Evolutionary conservation across 2,329 filamentous ascomycete genomes (phyloP), one percentile per base, ranked within the genome.

Genomic region (Phyllosticta ampelicida): DNA sequence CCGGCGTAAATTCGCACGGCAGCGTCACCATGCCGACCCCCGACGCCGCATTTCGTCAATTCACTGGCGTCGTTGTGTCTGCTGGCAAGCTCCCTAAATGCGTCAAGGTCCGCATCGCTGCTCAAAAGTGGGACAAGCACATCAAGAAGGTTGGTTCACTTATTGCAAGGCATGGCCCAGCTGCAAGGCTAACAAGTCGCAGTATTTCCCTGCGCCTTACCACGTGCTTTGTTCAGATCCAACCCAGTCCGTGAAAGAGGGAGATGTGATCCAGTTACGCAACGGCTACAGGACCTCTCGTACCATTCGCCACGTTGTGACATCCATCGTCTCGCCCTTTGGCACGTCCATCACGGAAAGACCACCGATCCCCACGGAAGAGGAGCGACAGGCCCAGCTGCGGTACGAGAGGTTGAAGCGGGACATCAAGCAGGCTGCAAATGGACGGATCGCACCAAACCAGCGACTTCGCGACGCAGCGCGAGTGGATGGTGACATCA

Each of bases 141-240:
- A 80, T 92, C 57, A 79, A 84, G 69, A 92, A 92, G 78, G 87
- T 89, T 70, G 56, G 67, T 65, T 51, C 21, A 51, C 10, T 3
- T n/a, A 53, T 23, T 36, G 20, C 18, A 4, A 10, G 58, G 50
- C 29, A 8, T n/a, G 19, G 36, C 20, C 63, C 3, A 18, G 9
- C 21, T 51, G 9, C n/a, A 20, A 9, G 19, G 44, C 53, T 59
- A 11, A 59, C n/a, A 2, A 19, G n/a, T 6, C 11, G 2, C 18
- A 86, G 84, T 76, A 80, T 75, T 91, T 87, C 71, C 80, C 84
- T 66, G 75, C 80, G 51, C 80, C 82, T 20, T 77, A 79, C 63
- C 80, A 83, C 63, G 80, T 86, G 68, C 82, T 92, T 28, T 87
- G 91, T 44, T 86, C 90, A 75, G 89, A 94, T 71, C 89, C 89